phyloP scores from a whole-genome alignment of 2,329 filamentous ascomycete species.

The Colletotrichum nymphaeae region DNA sequence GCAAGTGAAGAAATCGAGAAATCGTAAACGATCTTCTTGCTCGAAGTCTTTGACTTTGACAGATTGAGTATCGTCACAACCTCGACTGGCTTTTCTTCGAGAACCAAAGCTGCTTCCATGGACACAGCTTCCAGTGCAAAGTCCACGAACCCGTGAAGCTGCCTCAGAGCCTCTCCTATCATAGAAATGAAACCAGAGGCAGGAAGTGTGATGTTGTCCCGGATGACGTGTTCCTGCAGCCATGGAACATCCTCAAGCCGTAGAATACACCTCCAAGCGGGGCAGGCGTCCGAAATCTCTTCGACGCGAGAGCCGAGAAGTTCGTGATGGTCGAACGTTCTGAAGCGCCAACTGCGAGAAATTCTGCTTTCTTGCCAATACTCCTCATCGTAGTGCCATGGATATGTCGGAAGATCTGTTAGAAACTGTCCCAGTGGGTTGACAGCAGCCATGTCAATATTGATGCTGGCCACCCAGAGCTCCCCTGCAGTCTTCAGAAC shows the following conservation, averaged over 20 bases:
- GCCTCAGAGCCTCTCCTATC: slow-evolving; percentile 24
- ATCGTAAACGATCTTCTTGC: slow-evolving; percentile 44
- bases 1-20: slow-evolving; percentile 45
- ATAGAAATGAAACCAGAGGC: slow-evolving; percentile 25
- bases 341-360: slow-evolving; percentile 18
- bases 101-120: slow-evolving; percentile 44
- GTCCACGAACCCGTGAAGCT: slow-evolving; percentile 25
- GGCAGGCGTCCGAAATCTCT: slow-evolving; percentile 20
- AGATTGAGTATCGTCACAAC: slow-evolving; percentile 45
- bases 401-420: slow-evolving; percentile 20
- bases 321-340: slow-evolving; percentile 22
- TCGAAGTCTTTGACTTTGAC: slow-evolving; percentile 38
- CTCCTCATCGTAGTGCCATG: slow-evolving; percentile 23
- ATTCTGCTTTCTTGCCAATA: slow-evolving; percentile 23
- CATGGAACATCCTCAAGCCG: slow-evolving; percentile 23
- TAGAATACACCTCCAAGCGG: slow-evolving; percentile 25
- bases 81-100: slow-evolving; percentile 44
- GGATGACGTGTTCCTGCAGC: slow-evolving; percentile 18
- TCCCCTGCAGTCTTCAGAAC: slow-evolving; percentile 31
- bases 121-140: slow-evolving; percentile 44
- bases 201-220: slow-evolving; percentile 10
- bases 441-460: slow-evolving; percentile 18
- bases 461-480: slow-evolving; percentile 14
- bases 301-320: slow-evolving; percentile 23
- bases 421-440: slow-evolving; percentile 10